Evolutionary conservation across 1,284 basidiomycete genomes (phyloP).

Genomic region (Fomitopsis palustris): DNA sequence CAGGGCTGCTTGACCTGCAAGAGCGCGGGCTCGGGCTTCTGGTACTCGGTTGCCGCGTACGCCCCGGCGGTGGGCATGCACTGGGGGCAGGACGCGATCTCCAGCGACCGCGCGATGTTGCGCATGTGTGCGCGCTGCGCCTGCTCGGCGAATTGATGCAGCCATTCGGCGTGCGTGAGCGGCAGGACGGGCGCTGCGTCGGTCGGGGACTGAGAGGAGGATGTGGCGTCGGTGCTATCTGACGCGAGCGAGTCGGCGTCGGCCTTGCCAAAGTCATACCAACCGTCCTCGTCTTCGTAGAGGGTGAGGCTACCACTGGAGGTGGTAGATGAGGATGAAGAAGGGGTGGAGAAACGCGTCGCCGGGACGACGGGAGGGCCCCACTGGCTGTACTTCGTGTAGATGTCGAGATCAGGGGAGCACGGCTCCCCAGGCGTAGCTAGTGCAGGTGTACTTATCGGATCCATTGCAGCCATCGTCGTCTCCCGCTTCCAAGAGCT

Average conservation of each 20-base stretch:
- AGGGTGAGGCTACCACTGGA: background rate
- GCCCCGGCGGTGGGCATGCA: constrained; percentile 12
- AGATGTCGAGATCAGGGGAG: background rate
- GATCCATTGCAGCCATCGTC: background rate
- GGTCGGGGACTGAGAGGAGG: background rate
- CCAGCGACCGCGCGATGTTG: constrained; percentile 4
- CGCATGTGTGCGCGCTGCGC: background rate
- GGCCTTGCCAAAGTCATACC: background rate
- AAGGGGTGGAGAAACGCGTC: background rate
- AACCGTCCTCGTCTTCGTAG: background rate
- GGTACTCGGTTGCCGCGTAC: background rate
- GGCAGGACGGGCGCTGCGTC: background rate
- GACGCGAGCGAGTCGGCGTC: background rate
- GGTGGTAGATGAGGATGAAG: background rate
- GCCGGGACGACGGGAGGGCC: background rate
- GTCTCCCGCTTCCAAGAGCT: background rate
- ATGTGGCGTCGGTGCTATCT: background rate
- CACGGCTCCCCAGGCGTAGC: background rate
- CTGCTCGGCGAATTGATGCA: constrained; percentile 1
- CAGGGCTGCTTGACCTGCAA: constrained; percentile 14
- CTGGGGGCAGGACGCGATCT: constrained; percentile 15
- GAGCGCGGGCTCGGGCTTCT: constrained; percentile 2
- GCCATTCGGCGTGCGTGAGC: background rate
- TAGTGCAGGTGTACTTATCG: background rate
- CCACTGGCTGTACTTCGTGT: background rate